Evolutionary conservation across 768 basidiomycete genomes (phyloP), one percentile per base, ranked within the genome.

Genomic region (Leccinum variicolor): DNA sequence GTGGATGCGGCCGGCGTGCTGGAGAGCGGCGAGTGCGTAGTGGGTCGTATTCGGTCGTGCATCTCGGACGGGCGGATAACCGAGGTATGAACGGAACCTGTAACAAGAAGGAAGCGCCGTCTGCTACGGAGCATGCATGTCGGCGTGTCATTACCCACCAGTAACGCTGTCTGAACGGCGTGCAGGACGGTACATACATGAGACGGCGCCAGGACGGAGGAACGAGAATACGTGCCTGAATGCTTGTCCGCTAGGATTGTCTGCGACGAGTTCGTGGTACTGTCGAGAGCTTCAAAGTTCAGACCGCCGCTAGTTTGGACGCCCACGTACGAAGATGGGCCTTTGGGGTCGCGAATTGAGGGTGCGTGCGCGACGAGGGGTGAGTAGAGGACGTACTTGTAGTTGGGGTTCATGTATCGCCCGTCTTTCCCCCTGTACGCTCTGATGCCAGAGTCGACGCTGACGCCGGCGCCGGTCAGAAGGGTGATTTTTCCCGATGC

Each of bases 391-490:
- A 64, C 82, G 63, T 65, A 91, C 90, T 85, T 87, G 77, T 90
- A 92, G 71, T 92, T 88, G n/a, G 89, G 90, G 66, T 93, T 91
- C 84, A 90, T 84, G 72, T 93, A 93, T 61, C 87, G 77, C 15
- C 94, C 94, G 66, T 95, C 90, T 59, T 68, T 70, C 1, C 94
- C 94, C 56, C 94, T 78, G 73, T 98, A 97, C n/a, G 94, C 94
- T 62, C 92, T 79, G 59, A 98, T 96, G 47, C 96, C 96, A 26
- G 90, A 92, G 72, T 98, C 96, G 28, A 98, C 94, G 69, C 90
- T 92, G 62, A 97, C 91, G 7, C 96, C 96, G 0, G 96, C 96
- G 3, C 94, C 94, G 0, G 93, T 94, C 54, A 98, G 70, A 15
- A 94, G 75, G 0, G 87, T 75, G 50, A 84, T 84, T 70, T 84